These are phyloP conservation scores for Orbilia ellipsospora DNA, from an alignment of 2,329 filamentous ascomycete genomes.

Conservation along the genomic window DNA sequence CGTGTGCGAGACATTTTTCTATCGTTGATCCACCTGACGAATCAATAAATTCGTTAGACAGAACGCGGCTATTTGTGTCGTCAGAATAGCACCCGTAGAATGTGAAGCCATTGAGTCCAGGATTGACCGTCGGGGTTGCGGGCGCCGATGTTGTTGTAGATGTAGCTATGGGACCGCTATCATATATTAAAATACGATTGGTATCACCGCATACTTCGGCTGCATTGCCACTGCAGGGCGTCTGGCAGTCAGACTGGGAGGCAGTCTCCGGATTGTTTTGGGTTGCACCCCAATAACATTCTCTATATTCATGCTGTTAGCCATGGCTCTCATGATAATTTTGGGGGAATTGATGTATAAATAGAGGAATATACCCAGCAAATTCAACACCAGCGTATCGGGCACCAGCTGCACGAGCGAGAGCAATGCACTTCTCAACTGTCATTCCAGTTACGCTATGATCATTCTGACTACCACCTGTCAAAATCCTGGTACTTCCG, in stretches of 20 bases:
- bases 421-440: conserved; percentile 22
- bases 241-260: conserved; percentile 10
- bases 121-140: conserved; percentile 21
- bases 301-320: conserved; percentile 47
- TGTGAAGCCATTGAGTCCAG: conserved; percentile 14
- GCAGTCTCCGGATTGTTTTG: background rate
- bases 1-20: conserved; percentile 4
- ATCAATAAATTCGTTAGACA: conserved; percentile 13
- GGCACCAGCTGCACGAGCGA: conserved; percentile 59
- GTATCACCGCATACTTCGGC: background rate
- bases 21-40: conserved; percentile 15
- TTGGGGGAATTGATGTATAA: too few species aligned
- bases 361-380: conserved; percentile 1
- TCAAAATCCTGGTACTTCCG: background rate
- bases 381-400: conserved; percentile 62
- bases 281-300: conserved; percentile 63
- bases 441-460: conserved; percentile 14
- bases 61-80: too few species aligned
- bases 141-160: conserved; percentile 9
- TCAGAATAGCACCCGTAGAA: too few species aligned
- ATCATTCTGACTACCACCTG: conserved; percentile 1
- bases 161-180: background rate
- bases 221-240: conserved; percentile 12
- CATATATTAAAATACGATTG: conserved; percentile 17
- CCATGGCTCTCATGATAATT: too few species aligned